Percentiles rank a stretch among this genome's conserved stretches.
phyloP scores from a whole-genome alignment of 148 eudicot genomes.

The Agrostemma githago region DNA sequence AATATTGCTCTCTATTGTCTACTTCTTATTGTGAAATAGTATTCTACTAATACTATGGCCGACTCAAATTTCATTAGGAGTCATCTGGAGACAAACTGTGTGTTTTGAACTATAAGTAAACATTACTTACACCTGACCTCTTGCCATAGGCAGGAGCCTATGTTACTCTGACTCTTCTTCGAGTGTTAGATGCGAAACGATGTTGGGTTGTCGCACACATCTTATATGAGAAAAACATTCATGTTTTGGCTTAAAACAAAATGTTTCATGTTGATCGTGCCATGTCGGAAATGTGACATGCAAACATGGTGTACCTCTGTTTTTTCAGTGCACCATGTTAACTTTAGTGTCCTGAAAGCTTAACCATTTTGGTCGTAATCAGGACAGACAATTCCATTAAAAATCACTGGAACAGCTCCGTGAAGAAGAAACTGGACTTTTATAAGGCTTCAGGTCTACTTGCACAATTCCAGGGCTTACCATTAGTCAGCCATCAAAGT shows the following conservation, averaged over 20 bases:
- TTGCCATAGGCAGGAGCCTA: not conserved
- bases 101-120: not conserved
- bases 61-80: not conserved
- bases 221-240: not conserved
- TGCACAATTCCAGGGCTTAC: constrained; percentile 63
- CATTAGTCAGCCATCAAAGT: constrained; percentile 42
- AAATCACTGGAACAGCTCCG: constrained; percentile 99
- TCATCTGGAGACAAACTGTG: not conserved
- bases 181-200: not conserved
- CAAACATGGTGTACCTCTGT: not conserved
- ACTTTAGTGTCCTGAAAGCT: constrained; percentile 1
- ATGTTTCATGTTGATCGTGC: not conserved
- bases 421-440: constrained; percentile 85
- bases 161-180: not conserved
- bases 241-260: not conserved
- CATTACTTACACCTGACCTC: not conserved
- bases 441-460: constrained; percentile 83
- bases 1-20: not conserved
- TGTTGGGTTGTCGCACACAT: not conserved
- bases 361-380: constrained; percentile 30
- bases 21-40: constrained; percentile 3
- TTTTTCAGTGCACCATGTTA: not conserved
- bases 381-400: constrained; percentile 97
- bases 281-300: not conserved
- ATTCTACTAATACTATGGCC: not conserved